A percentile compares a stretch with the other conserved stretches of the same genome.
Evolutionary conservation across 331 rosid species (phyloP).

Genomic region (Pyracantha coccinea): DNA sequence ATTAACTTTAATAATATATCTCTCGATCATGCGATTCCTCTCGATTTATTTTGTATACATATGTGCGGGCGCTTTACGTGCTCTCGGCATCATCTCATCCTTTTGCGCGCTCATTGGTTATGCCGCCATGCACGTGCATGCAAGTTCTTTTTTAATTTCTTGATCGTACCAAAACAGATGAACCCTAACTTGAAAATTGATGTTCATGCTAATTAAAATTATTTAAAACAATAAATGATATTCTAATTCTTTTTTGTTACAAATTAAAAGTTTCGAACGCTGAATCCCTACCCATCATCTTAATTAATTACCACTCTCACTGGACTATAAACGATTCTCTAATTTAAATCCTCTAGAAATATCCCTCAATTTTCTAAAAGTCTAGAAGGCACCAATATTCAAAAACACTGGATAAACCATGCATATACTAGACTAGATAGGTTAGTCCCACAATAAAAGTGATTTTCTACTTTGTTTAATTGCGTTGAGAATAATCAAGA

Average conservation of each 20-base stretch:
- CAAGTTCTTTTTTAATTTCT: slow-evolving; percentile 6
- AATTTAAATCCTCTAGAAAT: background rate
- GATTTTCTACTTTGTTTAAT: background rate
- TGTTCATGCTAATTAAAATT: background rate
- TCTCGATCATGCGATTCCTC: background rate
- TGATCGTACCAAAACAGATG: background rate
- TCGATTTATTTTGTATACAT: background rate
- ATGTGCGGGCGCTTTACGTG: background rate
- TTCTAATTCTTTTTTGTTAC: too few species aligned
- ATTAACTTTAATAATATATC: background rate
- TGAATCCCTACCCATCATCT: too few species aligned
- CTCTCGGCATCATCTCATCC: slow-evolving; percentile 8
- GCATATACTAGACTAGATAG: background rate
- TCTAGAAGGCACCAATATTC: background rate
- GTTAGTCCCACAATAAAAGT: background rate
- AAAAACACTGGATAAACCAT: background rate
- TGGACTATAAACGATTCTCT: too few species aligned
- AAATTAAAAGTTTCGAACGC: too few species aligned
- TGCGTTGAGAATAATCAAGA: background rate
- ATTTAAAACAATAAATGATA: background rate
- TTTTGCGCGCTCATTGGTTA: slow-evolving; percentile 24
- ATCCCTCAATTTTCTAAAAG: background rate
- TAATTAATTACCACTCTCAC: too few species aligned
- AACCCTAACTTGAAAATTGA: background rate
- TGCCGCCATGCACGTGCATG: slow-evolving; percentile 41